Evolutionary conservation across 495 filamentous ascomycete species (phyloP), one percentile per base, ranked within the genome.

Genomic region (Tuber aestivum): DNA sequence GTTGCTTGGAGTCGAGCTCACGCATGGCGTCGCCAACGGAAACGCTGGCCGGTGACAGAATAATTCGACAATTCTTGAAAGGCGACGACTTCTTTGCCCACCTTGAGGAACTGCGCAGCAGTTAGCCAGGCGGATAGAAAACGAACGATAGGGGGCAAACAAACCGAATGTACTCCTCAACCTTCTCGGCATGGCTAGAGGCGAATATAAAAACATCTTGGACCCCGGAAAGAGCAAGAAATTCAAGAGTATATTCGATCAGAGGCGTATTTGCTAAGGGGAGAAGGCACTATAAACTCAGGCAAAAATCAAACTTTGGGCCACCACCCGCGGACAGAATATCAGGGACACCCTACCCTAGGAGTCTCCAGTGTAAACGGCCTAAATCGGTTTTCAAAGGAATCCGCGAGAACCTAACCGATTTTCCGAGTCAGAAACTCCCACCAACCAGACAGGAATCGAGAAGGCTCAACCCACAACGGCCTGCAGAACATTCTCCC

Each of bases 231-330:
- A 93, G 93, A 71, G 95, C 94, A 0, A 99, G 91, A 83, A 95
- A 97, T 83, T 99, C 95, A 77, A 97, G 89, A 5, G 95, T 97
- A 83, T 99, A 97, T 85, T 98, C 95, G 85, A 99, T 97, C 74
- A 98, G 86, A 32, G 96, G 96, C 3, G 90, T 92, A 81, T 98
- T 98, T 70, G 92, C 96, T 75, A 99, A 87, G 41, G 95, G 95
- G 42, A 99, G 87, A 41, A 99, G 91, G 87, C 96, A 98, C 94
- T 96, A 78, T 41, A 27, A 61, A 35, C 41, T 27, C 61, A 68
- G 18, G 48, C 76, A 78, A 72, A 82, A 70, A 42, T 61, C 23
- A 42, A 10, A 3, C 20, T 69, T 72, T 23, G n/a, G 37, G 27
- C 27, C 48, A 23, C 35, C 71, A 44, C 69, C 70, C 20, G 72